phyloP scores from a whole-genome alignment of 2,329 filamentous ascomycete genomes.

The Cercospora berteroae region DNA sequence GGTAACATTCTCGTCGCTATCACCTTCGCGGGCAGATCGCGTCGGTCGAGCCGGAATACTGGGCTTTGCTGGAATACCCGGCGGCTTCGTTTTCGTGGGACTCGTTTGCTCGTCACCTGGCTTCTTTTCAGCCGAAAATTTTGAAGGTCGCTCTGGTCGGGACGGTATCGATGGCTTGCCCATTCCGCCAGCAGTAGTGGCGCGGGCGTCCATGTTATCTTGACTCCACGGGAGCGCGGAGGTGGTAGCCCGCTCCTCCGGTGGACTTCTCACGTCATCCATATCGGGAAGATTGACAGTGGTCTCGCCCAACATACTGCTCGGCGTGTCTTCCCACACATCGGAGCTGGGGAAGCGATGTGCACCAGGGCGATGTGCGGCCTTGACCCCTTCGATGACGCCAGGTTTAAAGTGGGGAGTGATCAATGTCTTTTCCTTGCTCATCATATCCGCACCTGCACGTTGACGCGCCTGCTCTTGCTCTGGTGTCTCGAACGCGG shows the following conservation, averaged over 20 bases:
- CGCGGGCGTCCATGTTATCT: slow-evolving; percentile 19
- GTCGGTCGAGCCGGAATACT: slow-evolving; percentile 58
- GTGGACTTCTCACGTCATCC: slow-evolving; percentile 33
- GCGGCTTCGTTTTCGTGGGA: slow-evolving; percentile 53
- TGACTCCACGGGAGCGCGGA: slow-evolving; percentile 19
- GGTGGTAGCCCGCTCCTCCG: slow-evolving; percentile 28
- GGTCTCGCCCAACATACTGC: slow-evolving; percentile 75
- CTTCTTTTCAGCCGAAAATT: slow-evolving; percentile 34
- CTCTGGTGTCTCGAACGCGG: slow-evolving; percentile 47
- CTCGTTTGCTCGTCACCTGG: slow-evolving; percentile 39
- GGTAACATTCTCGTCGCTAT: slow-evolving; percentile 25
- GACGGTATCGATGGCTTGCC: slow-evolving; percentile 33
- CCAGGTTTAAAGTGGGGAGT: slow-evolving; percentile 58
- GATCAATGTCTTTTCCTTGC: slow-evolving; percentile 52
- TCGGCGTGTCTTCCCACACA: slow-evolving; percentile 91
- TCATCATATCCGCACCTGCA: slow-evolving; percentile 37
- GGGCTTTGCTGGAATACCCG: slow-evolving; percentile 61
- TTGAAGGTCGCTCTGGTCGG: slow-evolving; percentile 33
- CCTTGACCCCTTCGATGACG: slow-evolving; percentile 51
- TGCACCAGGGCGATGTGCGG: slow-evolving; percentile 54
- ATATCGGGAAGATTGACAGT: slow-evolving; percentile 55
- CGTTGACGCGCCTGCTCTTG: slow-evolving; percentile 52
- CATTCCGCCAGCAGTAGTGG: slow-evolving; percentile 25
- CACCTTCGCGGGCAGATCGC: slow-evolving; percentile 47
- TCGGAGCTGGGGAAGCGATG: slow-evolving; percentile 85